These are phyloP conservation scores for Cornus florida DNA, from an alignment of 148 eudicot species.

Conservation along the genomic window DNA sequence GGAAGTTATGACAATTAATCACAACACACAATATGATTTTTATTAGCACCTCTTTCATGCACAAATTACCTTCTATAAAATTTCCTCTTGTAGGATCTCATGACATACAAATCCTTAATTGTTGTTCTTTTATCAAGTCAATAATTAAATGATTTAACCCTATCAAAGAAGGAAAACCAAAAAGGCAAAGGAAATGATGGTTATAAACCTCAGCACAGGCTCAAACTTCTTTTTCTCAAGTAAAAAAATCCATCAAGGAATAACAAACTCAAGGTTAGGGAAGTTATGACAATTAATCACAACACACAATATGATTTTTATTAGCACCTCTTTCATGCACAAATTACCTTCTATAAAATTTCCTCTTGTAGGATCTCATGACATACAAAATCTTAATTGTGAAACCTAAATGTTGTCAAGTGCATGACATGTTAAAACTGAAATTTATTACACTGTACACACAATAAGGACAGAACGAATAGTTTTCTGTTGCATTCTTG, in stretches of 20 bases:
- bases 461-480: not conserved
- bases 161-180: not conserved
- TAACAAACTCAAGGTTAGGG: not conserved
- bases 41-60: not conserved
- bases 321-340: not conserved
- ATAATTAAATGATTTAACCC: not conserved
- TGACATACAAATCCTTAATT: not conserved
- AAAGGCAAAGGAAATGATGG: not conserved
- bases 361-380: not conserved
- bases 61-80: not conserved
- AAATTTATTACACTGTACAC: not conserved
- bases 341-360: not conserved
- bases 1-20: not conserved
- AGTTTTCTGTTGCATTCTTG: not conserved
- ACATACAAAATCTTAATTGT: not conserved
- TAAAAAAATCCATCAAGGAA: not conserved
- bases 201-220: not conserved
- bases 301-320: not conserved
- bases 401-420: not conserved
- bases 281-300: not conserved
- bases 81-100: not conserved
- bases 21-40: not conserved
- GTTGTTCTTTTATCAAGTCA: not conserved
- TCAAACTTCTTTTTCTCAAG: not conserved
- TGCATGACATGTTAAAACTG: not conserved